A percentile compares a stretch with the other conserved stretches of the same genome.
phyloP scores from a whole-genome alignment of 495 filamentous ascomycete species.

The Aspergillus sclerotioniger region DNA sequence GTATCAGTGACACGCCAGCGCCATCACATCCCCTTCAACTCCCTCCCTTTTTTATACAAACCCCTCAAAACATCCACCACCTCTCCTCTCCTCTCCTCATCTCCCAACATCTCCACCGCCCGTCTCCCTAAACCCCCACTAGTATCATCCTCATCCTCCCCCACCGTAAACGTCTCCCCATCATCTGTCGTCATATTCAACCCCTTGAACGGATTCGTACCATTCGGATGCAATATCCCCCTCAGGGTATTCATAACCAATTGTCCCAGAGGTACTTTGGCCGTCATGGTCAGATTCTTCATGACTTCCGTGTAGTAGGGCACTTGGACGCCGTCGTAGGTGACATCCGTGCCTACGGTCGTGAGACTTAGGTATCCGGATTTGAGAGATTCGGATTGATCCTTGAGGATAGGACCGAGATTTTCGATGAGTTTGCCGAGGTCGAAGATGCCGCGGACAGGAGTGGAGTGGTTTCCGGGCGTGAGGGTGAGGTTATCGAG shows the following conservation, averaged over 20 bases:
- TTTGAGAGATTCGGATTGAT: slow-evolving; percentile 29
- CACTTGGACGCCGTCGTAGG: slow-evolving; percentile 33
- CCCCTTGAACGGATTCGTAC: slow-evolving; percentile 13
- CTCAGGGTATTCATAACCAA: slow-evolving; percentile 37
- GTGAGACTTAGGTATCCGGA: slow-evolving; percentile 33
- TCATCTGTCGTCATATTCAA: background rate
- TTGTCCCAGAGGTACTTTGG: slow-evolving; percentile 28
- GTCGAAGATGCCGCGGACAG: slow-evolving; percentile 44
- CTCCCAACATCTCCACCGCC: slow-evolving; percentile 3
- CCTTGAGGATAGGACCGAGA: slow-evolving; percentile 26
- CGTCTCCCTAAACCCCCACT: background rate
- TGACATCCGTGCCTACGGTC: slow-evolving; percentile 30
- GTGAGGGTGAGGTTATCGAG: slow-evolving; percentile 55
- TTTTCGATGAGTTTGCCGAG: slow-evolving; percentile 30
- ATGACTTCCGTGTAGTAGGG: slow-evolving; percentile 44
- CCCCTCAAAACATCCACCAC: slow-evolving; percentile 10
- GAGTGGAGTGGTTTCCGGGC: slow-evolving; percentile 58
- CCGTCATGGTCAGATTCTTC: slow-evolving; percentile 32
- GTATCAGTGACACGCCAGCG: too few species aligned
- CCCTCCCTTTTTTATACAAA: background rate
- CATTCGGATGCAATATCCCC: slow-evolving; percentile 16
- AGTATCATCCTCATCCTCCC: background rate
- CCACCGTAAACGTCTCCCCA: background rate
- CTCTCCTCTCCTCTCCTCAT: background rate
- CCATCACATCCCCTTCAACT: background rate